phyloP scores from a whole-genome alignment of 768 basidiomycete species.

The Panellus pusillus region DNA sequence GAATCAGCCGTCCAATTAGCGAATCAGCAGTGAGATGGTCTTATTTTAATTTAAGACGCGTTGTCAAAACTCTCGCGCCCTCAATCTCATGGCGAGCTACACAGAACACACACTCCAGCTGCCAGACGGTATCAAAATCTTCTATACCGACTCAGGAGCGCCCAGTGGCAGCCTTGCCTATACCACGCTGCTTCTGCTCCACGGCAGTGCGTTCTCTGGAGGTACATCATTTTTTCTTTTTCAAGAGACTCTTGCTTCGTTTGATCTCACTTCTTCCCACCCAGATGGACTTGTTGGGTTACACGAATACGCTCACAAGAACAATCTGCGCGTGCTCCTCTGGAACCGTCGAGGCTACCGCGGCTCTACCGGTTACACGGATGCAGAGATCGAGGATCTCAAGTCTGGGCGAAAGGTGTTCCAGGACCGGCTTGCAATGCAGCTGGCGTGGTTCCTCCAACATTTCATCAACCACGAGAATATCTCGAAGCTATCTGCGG shows the following conservation, averaged over 20 bases:
- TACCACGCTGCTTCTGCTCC: constrained; percentile 24
- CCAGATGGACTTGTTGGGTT: constrained; percentile 19
- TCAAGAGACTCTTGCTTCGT: background rate
- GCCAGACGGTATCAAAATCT: too few species aligned
- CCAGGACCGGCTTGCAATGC: constrained; percentile 18
- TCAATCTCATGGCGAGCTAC: too few species aligned
- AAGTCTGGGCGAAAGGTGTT: constrained; percentile 11
- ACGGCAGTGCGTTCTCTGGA: constrained; percentile 24
- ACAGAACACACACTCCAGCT: too few species aligned
- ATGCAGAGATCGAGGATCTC: constrained; percentile 22
- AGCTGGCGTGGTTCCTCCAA: constrained; percentile 21
- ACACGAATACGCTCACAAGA: constrained; percentile 5
- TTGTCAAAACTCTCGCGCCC: too few species aligned
- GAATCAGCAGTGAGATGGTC: too few species aligned
- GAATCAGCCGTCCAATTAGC: too few species aligned
- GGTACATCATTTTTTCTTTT: constrained; percentile 10
- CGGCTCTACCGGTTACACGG: constrained; percentile 24
- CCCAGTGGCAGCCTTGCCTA: constrained; percentile 2
- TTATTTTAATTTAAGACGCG: too few species aligned
- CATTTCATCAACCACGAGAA: constrained; percentile 18
- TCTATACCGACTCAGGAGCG: too few species aligned
- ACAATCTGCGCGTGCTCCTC: constrained; percentile 23
- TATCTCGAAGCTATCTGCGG: constrained; percentile 18
- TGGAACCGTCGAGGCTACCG: constrained; percentile 26
- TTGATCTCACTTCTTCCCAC: too few species aligned